These are phyloP conservation scores for Neurospora sp. DNA, from an alignment of 495 filamentous ascomycete species.

Conservation along the genomic window DNA sequence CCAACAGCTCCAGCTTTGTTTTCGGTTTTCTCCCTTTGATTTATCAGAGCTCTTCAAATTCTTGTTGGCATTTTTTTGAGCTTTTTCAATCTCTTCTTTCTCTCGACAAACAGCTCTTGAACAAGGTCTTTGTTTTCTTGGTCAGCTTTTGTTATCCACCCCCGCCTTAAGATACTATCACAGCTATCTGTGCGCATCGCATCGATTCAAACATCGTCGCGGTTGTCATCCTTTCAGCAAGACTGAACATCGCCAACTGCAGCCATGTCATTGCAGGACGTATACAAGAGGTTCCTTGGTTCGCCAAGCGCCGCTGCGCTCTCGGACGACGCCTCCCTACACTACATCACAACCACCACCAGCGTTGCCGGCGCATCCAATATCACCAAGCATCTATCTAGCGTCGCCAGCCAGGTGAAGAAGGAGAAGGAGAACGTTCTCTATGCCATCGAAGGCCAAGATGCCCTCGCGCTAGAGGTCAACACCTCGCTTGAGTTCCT, in stretches of 20 bases:
- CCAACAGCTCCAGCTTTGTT: background rate
- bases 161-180: background rate
- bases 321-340: slow-evolving; percentile 60
- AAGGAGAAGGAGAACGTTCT: slow-evolving; percentile 72
- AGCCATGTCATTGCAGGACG: background rate
- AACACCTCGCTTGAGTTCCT: slow-evolving; percentile 79
- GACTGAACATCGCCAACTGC: background rate
- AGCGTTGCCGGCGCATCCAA: slow-evolving; percentile 55
- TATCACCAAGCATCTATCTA: slow-evolving; percentile 67
- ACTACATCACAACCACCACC: slow-evolving; percentile 88
- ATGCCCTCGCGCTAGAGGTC: slow-evolving; percentile 63
- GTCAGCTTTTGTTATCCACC: background rate
- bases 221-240: background rate
- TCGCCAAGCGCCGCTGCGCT: slow-evolving; percentile 56
- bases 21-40: background rate
- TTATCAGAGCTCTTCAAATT: background rate
- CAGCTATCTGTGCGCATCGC: background rate
- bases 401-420: slow-evolving; percentile 56
- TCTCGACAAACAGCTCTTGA: background rate
- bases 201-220: background rate
- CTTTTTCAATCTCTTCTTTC: background rate
- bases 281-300: slow-evolving; percentile 47
- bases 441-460: slow-evolving; percentile 56
- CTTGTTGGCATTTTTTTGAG: background rate
- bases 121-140: background rate